Base-by-base conservation (phyloP, 2,329 filamentous ascomycete species). In the Hypoxylon sp. region DNA sequence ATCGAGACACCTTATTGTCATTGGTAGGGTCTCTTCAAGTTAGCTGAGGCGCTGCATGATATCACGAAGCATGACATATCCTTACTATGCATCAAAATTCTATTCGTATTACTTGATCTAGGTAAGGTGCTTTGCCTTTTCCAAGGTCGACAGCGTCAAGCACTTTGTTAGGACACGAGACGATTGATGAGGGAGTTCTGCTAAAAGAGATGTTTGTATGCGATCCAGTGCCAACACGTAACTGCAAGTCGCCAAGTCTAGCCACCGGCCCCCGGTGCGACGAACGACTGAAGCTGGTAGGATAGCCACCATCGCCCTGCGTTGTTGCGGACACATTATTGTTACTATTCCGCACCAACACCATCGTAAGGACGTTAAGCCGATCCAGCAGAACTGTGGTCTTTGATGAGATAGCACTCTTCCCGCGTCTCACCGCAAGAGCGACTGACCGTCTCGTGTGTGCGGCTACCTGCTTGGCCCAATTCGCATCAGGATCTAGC, bases 301-400 rank as follows among this genome's bases (percentile, higher is more conserved):
- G 41, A 54, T 59, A 59, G 19, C 49, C 59, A 7, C 6, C 39
- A 58, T 32, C 53, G 56, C 54, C 57, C 7, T 59, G 47, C 51
- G 52, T 56, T 59, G 50, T 49, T 24, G 15, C 13, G 5, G 10
- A 24, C 34, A 17, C 17, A 43, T 46, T 46, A 30, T 24, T 47
- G 47, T 62, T 44, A 53, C 54, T 56, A 52, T 26, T 28, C n/a
- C n/a, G 2, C 24, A 17, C 48, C 43, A 51, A 19, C 28, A 41
- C 28, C 43, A 37, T 55, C 39, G 32, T 53, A 28, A 49, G 37
- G 54, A 62, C 46, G 48, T 55, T 59, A 47, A 59, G 53, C 26
- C 30, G 48, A 64, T 10, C 34, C 50, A 57, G 57, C 47, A 34
- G 19, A 22, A 48, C 49, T 19, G 50, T 57, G 49, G 41, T 51